A percentile compares a stretch with the other conserved stretches of the same genome.
Conservation (phyloP, 2,329 filamentous ascomycete genomes). For the Gnomoniopsis smithogilvyi region DNA sequence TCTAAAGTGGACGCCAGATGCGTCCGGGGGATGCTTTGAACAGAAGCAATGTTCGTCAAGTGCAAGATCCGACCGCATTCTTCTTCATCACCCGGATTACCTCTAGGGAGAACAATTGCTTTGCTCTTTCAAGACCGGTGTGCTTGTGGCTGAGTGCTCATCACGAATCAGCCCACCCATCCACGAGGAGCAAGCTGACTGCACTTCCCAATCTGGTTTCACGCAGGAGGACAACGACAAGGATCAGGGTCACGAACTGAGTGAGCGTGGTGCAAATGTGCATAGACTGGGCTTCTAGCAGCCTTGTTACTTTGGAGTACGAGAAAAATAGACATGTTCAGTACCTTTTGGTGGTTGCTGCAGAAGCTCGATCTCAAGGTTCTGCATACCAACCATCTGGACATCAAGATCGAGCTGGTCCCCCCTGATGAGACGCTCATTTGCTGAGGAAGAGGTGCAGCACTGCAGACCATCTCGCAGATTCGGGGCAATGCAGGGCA, state of each 20-base stretch:
- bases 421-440: neutral
- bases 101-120: neutral
- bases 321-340: neutral
- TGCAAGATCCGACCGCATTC: neutral
- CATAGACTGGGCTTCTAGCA: neutral
- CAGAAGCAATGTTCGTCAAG: neutral
- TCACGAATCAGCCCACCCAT: neutral
- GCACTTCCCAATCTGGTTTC: constrained; percentile 5
- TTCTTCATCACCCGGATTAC: neutral
- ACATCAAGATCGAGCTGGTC: neutral
- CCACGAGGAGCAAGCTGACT: neutral
- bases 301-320: neutral
- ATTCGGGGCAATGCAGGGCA: neutral
- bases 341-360: neutral
- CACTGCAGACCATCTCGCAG: neutral
- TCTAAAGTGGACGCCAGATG: neutral
- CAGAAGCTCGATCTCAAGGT: constrained; percentile 7
- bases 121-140: constrained; percentile 4
- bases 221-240: neutral
- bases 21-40: too few relatives aligned
- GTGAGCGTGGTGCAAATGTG: neutral
- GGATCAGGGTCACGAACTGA: constrained; percentile 3
- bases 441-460: neutral
- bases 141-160: constrained; percentile 5
- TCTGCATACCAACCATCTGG: constrained; percentile 1